Percentiles rank a stretch among this genome's conserved stretches.
phyloP scores from a whole-genome alignment of 192 early-diverging fungal species.

The Polychytrium aggregatum region DNA sequence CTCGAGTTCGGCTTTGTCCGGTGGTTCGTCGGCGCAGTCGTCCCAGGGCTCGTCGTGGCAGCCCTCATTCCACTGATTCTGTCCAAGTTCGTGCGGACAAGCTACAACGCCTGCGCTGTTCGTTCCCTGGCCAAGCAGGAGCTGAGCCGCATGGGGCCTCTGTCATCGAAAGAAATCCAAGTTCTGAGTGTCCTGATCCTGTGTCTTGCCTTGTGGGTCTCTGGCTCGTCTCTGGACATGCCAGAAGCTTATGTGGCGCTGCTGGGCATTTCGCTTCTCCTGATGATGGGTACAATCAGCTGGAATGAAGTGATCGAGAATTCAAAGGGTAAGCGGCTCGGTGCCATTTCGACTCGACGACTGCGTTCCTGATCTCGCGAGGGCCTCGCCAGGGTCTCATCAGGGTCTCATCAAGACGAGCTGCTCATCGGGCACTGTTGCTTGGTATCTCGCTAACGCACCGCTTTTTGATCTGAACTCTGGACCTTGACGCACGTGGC shows the following conservation, averaged over 20 bases:
- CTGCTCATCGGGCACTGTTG: too few relatives aligned
- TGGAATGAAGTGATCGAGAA: slow-evolving; percentile 61
- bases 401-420: too few relatives aligned
- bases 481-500: too few relatives aligned
- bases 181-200: slow-evolving; percentile 38
- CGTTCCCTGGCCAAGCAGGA: slow-evolving; percentile 10
- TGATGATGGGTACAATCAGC: slow-evolving; percentile 42
- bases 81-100: slow-evolving; percentile 17
- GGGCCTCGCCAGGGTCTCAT: too few relatives aligned
- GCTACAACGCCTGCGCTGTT: background rate
- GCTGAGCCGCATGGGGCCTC: slow-evolving; percentile 16
- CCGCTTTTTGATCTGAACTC: slow-evolving; percentile 3
- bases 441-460: too few relatives aligned
- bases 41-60: slow-evolving; percentile 32
- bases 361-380: too few relatives aligned
- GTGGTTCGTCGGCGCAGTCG: slow-evolving; percentile 46
- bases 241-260: slow-evolving; percentile 61
- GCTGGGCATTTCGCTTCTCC: slow-evolving; percentile 41
- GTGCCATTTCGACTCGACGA: too few relatives aligned
- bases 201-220: slow-evolving; percentile 54
- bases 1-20: slow-evolving; percentile 55
- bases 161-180: slow-evolving; percentile 7
- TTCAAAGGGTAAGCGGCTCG: slow-evolving; percentile 38
- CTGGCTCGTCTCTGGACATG: slow-evolving; percentile 41
- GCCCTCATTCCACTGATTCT: too few relatives aligned